A percentile compares a stretch with the other conserved stretches of the same genome.
Evolutionary conservation across 768 basidiomycete species (phyloP).

Genomic region (Exidia glandulosa): DNA sequence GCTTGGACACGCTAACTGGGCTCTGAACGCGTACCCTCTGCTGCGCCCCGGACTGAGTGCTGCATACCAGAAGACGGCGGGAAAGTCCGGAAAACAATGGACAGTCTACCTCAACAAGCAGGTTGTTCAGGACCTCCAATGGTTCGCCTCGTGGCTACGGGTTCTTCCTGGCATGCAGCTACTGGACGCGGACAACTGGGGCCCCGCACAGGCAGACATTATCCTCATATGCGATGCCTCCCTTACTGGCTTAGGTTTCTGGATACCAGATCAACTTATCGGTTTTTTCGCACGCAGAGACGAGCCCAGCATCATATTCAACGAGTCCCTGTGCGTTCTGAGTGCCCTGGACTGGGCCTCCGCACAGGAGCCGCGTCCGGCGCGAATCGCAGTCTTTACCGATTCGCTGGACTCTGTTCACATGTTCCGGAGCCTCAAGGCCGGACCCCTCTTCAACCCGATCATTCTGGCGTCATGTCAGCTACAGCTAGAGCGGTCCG

Average conservation of each 20-base stretch:
- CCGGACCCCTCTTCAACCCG: slow-evolving; percentile 14
- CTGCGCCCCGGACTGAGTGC: slow-evolving; percentile 22
- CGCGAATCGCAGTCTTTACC: slow-evolving; percentile 10
- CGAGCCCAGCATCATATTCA: slow-evolving; percentile 1
- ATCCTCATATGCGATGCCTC: slow-evolving; percentile 14
- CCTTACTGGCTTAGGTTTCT: slow-evolving; percentile 12
- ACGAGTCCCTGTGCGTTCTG: slow-evolving; percentile 2
- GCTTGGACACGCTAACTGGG: slow-evolving; percentile 30
- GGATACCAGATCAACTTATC: slow-evolving; percentile 1
- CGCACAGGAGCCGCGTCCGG: background rate
- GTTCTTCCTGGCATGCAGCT: background rate
- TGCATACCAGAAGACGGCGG: slow-evolving; percentile 25
- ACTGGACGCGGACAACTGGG: background rate
- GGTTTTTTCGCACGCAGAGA: background rate
- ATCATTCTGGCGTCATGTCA: slow-evolving; percentile 13
- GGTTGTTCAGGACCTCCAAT: slow-evolving; percentile 18
- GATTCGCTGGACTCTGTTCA: slow-evolving; percentile 18
- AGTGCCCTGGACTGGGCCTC: background rate
- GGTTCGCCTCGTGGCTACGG: slow-evolving; percentile 15
- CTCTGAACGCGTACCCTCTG: slow-evolving; percentile 27
- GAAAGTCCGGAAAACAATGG: slow-evolving; percentile 9
- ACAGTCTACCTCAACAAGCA: slow-evolving; percentile 18
- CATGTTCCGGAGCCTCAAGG: slow-evolving; percentile 13
- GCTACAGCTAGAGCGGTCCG: slow-evolving; percentile 2
- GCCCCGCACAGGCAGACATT: slow-evolving; percentile 1